Evolutionary conservation across 2,329 filamentous ascomycete species (phyloP).

Genomic region (Cladophialophora exuberans): DNA sequence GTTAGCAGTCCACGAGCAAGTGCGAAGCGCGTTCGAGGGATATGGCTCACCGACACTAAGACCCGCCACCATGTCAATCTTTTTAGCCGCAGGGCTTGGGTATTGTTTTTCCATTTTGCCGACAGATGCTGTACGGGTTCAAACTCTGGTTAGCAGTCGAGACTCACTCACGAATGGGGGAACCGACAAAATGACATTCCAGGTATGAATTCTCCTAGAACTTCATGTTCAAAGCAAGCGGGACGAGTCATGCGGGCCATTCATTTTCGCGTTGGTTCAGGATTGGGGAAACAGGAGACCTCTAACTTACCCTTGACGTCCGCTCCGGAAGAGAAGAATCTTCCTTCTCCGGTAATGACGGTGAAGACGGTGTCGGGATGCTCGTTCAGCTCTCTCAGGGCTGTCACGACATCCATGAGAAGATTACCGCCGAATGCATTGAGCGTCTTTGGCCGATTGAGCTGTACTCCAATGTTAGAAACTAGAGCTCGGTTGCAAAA

Average conservation of each 20-base stretch:
- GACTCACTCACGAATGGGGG: neutral
- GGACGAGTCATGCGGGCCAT: no score
- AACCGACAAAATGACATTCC: conserved; percentile 9
- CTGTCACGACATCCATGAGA: conserved; percentile 47
- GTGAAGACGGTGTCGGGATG: conserved; percentile 56
- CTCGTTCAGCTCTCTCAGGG: conserved; percentile 49
- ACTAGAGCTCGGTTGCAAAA: neutral
- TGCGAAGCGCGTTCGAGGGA: neutral
- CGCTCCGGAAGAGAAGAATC: conserved; percentile 56
- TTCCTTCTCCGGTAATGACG: conserved; percentile 54
- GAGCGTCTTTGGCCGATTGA: conserved; percentile 53
- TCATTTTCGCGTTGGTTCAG: no score
- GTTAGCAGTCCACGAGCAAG: neutral
- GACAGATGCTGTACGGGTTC: conserved; percentile 1
- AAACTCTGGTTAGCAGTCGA: neutral
- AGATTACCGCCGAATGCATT: conserved; percentile 55
- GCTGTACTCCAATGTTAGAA: conserved; percentile 32
- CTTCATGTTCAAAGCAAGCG: neutral
- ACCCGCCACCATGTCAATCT: conserved; percentile 19
- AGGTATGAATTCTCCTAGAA: conserved; percentile 2
- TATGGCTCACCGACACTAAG: conserved; percentile 4
- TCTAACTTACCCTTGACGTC: conserved; percentile 46
- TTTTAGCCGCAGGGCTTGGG: conserved; percentile 24
- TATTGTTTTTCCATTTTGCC: neutral
- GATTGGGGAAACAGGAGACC: neutral